phyloP scores from a whole-genome alignment of 441 rosid genomes.

The Adansonia gregorii region DNA sequence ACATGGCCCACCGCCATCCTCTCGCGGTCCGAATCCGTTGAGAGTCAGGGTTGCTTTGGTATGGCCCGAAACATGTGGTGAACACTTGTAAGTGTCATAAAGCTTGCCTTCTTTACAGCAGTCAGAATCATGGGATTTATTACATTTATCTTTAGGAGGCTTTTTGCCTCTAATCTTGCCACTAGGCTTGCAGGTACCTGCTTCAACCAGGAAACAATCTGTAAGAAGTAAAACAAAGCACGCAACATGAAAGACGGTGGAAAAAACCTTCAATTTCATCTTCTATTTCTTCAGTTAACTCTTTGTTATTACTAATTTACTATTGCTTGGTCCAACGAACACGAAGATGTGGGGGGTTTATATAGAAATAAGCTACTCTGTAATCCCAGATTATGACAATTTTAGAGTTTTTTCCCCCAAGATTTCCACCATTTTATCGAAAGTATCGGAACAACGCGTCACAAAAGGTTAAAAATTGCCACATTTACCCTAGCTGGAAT shows the following conservation, averaged over 20 bases:
- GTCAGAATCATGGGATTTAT: not conserved
- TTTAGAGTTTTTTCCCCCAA: not conserved
- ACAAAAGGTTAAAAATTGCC: not conserved
- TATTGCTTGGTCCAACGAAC: not conserved
- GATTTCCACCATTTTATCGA: too few species aligned
- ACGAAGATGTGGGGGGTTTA: not conserved
- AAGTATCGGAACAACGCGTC: not conserved
- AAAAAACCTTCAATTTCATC: slow-evolving; percentile 26
- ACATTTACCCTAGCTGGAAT: not conserved
- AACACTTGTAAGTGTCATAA: slow-evolving; percentile 16
- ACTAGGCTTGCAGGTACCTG: slow-evolving; percentile 32
- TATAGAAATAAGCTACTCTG: not conserved
- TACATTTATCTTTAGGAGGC: slow-evolving; percentile 32
- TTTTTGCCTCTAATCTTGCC: slow-evolving; percentile 31
- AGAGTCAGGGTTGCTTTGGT: slow-evolving; percentile 26
- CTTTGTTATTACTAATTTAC: not conserved
- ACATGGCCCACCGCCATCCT: slow-evolving; percentile 8
- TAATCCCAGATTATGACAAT: not conserved
- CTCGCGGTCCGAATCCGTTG: slow-evolving; percentile 13
- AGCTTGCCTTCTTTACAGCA: slow-evolving; percentile 19
- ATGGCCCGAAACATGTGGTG: slow-evolving; percentile 13
- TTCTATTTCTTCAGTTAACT: not conserved
- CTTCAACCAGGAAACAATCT: slow-evolving; percentile 24
- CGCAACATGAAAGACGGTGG: slow-evolving; percentile 1
- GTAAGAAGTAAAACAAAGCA: slow-evolving; percentile 21